Base-by-base conservation (phyloP, 768 basidiomycete species). In the Solioccasus polychromus region DNA sequence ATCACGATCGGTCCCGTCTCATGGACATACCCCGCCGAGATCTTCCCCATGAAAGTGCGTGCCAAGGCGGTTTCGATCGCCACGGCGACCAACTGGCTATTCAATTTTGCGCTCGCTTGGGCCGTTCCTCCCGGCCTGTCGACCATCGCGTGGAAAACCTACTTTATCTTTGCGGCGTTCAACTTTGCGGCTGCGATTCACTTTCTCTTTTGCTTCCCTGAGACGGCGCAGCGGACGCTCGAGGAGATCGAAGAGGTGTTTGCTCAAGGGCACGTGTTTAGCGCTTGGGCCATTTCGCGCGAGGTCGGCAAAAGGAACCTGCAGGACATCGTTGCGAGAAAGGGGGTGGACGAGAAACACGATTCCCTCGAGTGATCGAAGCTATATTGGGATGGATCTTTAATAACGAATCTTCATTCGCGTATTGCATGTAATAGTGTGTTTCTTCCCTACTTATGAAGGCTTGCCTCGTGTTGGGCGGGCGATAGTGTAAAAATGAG, bases 201-300 rank as follows among this genome's bases (percentile, higher is more conserved):
- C 54, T 71, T 88, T 48, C 70, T 83, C 58, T 88, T 89, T 75
- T 83, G 83, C 75, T 89, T 78, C 74, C 88, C 86, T 11, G 88
- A 89, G 65, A 87, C 85, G 3, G 80, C 80, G 12, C 80, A 80
- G 4, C 74, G 84, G 0, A 78, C 83, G 3, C 76, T 90, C 8
- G 88, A 90, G 64, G 87, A 90, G 63, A 75, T 89, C 32, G 88
- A 90, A 59, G 86, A 82, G 5, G 77, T 89, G 52, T 89, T 90
- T 70, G 67, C 70, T 5, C 77, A 82, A 53, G 85, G 84, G 0
- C 79, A 89, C 53, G 60, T 66, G 25, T 89, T 83, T 67, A 71
- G 79, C 15, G 85, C 88, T 5, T 89, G 88, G 87, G 76, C 74
- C 49, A 75, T 87, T 51, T 71, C 72, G 30, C 73, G 75, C 50